Base-by-base conservation (phyloP, 306 rosid species). In the Crataegus laevigata region DNA sequence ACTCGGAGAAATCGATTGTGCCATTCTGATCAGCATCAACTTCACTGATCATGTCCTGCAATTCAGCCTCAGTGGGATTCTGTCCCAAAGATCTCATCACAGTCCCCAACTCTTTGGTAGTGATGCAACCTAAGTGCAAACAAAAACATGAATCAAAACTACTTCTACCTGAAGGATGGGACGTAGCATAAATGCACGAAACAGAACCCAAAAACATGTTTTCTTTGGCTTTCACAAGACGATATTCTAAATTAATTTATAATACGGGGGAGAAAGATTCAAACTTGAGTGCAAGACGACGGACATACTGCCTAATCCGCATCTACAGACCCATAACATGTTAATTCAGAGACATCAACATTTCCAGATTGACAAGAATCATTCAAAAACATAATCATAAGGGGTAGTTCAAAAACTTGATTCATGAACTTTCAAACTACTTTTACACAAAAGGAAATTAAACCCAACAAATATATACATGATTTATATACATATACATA, bases 11-110 rank as follows among this genome's bases (percentile, higher is more conserved):
- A 34, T 79, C 83, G 21, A 79, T 79, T 3, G 83, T 79, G 75
- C 83, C 83, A 47, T 79, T 79, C 67, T 79, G 78, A 12, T 79
- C 79, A 67, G 79, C 79, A 79, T 79, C 83, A 34, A 74, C 83
- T 62, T 79, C 83, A 67, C 32, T 79, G 78, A 79, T 79, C 83
- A 79, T 79, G 60, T 79, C 78, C 67, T 79, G 83, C 69, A 79
- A 58, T 47, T 79, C 83, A 73, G 78, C 83, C 60, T 73, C 78
- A 3, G 78, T 74, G 63, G 83, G 83, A 32, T 79, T 79, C 28
- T 79, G 78, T 36, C 83, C 83, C 75, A 79, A 66, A 79, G 83
- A 73, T 74, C 75, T 74, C 83, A 79, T 74, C 75, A 79, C 83
- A n/a, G 78, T 79, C 14, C 83, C 83, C 79, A 79, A 68, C 58